phyloP scores from a whole-genome alignment of 2,329 filamentous ascomycete genomes.

The Fusarium staphyleae region DNA sequence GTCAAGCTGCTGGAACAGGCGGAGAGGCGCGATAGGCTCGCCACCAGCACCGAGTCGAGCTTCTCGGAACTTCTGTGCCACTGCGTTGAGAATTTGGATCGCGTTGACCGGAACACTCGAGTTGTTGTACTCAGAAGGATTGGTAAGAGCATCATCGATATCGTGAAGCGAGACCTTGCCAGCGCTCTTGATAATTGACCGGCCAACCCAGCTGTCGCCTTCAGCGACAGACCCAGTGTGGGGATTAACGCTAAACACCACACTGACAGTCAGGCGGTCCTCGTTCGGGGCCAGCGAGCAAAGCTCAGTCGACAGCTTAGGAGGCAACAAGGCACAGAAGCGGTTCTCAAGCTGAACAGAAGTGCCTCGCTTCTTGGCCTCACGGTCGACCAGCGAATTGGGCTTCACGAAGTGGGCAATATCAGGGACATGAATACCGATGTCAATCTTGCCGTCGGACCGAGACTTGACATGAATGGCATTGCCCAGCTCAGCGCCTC shows the following conservation, averaged over 20 bases:
- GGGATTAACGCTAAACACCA: constrained; percentile 89
- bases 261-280: constrained; percentile 88
- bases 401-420: constrained; percentile 96
- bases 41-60: constrained; percentile 81
- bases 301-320: constrained; percentile 83
- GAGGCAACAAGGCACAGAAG: constrained; percentile 84
- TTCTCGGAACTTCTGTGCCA: constrained; percentile 91
- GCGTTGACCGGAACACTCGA: constrained; percentile 74
- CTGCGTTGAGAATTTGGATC: constrained; percentile 79
- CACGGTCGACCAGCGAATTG: constrained; percentile 93
- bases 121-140: constrained; percentile 67
- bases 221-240: constrained; percentile 80
- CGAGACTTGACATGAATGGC: constrained; percentile 90
- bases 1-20: constrained; percentile 90
- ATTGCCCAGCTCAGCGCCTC: constrained; percentile 87
- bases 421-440: constrained; percentile 94
- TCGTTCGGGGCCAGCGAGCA: constrained; percentile 88
- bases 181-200: constrained; percentile 89
- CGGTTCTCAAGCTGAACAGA: constrained; percentile 95
- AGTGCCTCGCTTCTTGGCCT: constrained; percentile 97
- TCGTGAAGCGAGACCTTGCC: constrained; percentile 86
- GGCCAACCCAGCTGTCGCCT: constrained; percentile 92
- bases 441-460: constrained; percentile 84
- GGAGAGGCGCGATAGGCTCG: constrained; percentile 82
- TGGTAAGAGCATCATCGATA: constrained; percentile 81